Evolutionary conservation across 495 filamentous ascomycete species (phyloP).

Genomic region (Achaetomiella virescens): DNA sequence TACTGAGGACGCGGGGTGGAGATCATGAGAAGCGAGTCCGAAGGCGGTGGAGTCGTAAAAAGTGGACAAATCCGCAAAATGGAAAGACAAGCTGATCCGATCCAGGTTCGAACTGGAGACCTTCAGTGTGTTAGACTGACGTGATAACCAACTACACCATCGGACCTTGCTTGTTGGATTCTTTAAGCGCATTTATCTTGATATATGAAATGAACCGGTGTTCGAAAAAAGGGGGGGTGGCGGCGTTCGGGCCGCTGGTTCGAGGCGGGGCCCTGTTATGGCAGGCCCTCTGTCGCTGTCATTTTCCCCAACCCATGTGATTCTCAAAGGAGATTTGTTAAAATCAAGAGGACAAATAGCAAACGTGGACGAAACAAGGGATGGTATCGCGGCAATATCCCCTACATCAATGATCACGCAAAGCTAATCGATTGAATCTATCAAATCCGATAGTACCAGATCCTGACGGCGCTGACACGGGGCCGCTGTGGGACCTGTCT

Average conservation of each 20-base stretch:
- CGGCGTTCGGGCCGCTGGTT: too few species aligned
- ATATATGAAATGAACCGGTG: too few species aligned
- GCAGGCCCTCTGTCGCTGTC: too few species aligned
- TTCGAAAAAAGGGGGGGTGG: too few species aligned
- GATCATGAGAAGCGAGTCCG: background rate
- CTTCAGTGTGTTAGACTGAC: conserved; percentile 22
- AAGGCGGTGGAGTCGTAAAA: conserved; percentile 1
- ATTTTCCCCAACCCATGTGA: too few species aligned
- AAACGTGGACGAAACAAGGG: background rate
- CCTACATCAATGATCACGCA: background rate
- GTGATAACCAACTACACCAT: conserved; percentile 23
- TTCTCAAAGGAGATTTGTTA: too few species aligned
- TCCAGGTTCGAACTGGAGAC: conserved; percentile 19
- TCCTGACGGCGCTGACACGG: background rate
- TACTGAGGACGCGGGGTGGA: background rate
- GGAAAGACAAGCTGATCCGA: conserved; percentile 8
- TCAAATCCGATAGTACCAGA: too few species aligned
- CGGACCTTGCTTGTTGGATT: conserved; percentile 9
- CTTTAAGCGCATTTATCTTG: too few species aligned
- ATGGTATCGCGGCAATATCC: background rate
- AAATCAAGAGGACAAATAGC: too few species aligned
- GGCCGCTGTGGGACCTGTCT: conserved; percentile 8
- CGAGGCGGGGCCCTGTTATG: too few species aligned
- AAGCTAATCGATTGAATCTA: too few species aligned
- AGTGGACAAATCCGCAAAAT: conserved; percentile 6